Evolutionary conservation across 352 stramenopile species (phyloP).

Genomic region (Nothophytophthora sp.): DNA sequence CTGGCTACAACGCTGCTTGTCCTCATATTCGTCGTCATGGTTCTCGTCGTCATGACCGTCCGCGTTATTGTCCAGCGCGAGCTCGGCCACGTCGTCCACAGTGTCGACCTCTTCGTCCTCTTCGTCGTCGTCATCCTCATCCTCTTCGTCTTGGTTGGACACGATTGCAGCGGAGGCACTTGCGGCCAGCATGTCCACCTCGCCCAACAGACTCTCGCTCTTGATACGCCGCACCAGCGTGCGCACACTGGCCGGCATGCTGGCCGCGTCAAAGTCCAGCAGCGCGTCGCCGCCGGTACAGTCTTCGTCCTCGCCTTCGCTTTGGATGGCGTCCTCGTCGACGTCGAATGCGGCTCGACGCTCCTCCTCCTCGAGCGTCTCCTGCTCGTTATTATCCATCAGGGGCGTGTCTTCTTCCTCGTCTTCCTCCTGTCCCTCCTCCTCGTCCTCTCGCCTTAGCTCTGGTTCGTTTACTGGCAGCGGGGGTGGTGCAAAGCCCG

Average conservation of each 20-base stretch:
- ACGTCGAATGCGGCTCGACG: constrained; percentile 11
- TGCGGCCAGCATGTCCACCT: constrained; percentile 7
- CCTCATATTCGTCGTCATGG: constrained; percentile 15
- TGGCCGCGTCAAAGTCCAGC: constrained; percentile 45
- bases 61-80: constrained; percentile 18
- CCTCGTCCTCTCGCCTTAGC: constrained; percentile 17
- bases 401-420: too few relatives aligned
- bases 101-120: constrained; percentile 14
- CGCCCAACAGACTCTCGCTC: constrained; percentile 35
- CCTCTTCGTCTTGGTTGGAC: constrained; percentile 49
- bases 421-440: constrained; percentile 16
- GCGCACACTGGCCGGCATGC: constrained; percentile 47
- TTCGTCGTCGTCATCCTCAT: constrained; percentile 3
- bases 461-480: constrained; percentile 14
- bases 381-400: constrained; percentile 33
- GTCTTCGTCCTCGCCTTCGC: constrained; percentile 3
- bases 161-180: constrained; percentile 3
- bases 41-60: constrained; percentile 4
- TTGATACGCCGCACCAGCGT: constrained; percentile 56
- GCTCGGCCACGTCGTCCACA: constrained; percentile 15
- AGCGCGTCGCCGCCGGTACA: constrained; percentile 20
- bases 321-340: constrained; percentile 11
- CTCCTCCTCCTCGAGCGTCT: constrained; percentile 39
- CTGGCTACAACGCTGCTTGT: neutral
- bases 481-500: constrained; percentile 20